These are phyloP conservation scores for Mesotaenium endlicherianum DNA, from an alignment of 139 green algal species.

Conservation along the genomic window DNA sequence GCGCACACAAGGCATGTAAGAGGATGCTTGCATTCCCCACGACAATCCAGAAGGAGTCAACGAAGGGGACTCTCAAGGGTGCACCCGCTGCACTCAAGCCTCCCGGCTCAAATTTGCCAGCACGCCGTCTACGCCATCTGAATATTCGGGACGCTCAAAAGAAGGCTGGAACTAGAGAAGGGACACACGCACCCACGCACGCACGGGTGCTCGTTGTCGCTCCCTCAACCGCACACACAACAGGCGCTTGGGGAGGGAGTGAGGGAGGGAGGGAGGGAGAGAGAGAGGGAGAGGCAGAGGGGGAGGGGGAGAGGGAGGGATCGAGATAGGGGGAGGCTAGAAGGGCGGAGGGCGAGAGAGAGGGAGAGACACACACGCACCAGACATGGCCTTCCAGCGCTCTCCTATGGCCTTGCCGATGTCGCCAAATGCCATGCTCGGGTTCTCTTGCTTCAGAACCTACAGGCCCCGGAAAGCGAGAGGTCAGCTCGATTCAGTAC, in stretches of 20 bases:
- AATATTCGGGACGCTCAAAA: too few species aligned
- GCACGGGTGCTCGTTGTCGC: too few species aligned
- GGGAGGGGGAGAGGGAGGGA: not conserved
- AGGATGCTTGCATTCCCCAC: too few species aligned
- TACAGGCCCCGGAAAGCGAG: not conserved
- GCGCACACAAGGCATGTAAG: too few species aligned
- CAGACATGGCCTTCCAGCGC: slow-evolving; percentile 52
- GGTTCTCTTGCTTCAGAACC: slow-evolving; percentile 52
- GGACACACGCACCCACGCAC: too few species aligned
- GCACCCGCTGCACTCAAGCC: too few species aligned
- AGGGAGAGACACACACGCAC: not conserved
- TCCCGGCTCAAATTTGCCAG: too few species aligned
- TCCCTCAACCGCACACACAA: not conserved
- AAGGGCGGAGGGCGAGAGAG: not conserved
- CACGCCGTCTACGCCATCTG: too few species aligned
- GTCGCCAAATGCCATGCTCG: slow-evolving; percentile 53
- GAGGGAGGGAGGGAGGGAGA: not conserved
- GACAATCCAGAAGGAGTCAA: too few species aligned
- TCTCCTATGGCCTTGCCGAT: slow-evolving; percentile 61
- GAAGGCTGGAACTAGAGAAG: too few species aligned
- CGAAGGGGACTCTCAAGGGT: too few species aligned
- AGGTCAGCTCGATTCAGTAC: not conserved
- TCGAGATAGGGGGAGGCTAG: not conserved
- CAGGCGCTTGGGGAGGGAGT: not conserved
- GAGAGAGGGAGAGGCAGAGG: not conserved